These are phyloP conservation scores for Fragaria iinumae DNA, from an alignment of 306 rosid species.

Conservation along the genomic window DNA sequence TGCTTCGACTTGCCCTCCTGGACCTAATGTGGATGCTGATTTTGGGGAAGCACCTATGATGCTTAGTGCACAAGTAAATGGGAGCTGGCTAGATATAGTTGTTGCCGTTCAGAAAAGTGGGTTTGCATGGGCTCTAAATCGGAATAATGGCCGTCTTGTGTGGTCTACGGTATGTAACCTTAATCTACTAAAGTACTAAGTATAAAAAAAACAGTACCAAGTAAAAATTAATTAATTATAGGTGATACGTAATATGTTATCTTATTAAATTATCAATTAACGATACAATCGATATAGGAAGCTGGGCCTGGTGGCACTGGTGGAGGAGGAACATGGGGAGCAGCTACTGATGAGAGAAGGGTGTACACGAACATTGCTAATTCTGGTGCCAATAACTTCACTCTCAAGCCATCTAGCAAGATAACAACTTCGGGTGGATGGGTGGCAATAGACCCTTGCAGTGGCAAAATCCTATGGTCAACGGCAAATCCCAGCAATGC, in stretches of 20 bases:
- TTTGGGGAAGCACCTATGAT: slow-evolving; percentile 62
- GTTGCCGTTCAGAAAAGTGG: slow-evolving; percentile 68
- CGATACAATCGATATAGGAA: slow-evolving; percentile 19
- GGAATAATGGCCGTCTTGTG: slow-evolving; percentile 38
- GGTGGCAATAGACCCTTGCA: slow-evolving; percentile 43
- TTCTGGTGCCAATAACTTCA: slow-evolving; percentile 29
- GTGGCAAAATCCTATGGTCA: slow-evolving; percentile 45
- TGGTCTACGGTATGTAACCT: slow-evolving; percentile 40
- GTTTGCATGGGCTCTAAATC: slow-evolving; percentile 59
- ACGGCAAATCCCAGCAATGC: slow-evolving; percentile 28
- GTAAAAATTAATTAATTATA: background rate
- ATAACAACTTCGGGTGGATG: slow-evolving; percentile 43
- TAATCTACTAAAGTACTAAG: background rate
- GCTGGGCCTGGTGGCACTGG: slow-evolving; percentile 43
- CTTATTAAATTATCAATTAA: background rate
- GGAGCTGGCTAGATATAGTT: slow-evolving; percentile 40
- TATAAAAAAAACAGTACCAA: background rate
- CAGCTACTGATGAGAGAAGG: slow-evolving; percentile 43
- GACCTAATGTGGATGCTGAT: slow-evolving; percentile 49
- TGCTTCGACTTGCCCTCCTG: slow-evolving; percentile 47
- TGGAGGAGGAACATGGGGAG: slow-evolving; percentile 56
- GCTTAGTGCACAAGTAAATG: slow-evolving; percentile 29
- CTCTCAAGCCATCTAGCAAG: slow-evolving; percentile 34
- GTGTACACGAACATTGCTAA: slow-evolving; percentile 53
- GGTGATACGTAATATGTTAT: background rate